Evolutionary conservation across 257 asterid genomes (phyloP), one percentile per base, ranked within the genome.

Genomic region (Nicotiana undulata): DNA sequence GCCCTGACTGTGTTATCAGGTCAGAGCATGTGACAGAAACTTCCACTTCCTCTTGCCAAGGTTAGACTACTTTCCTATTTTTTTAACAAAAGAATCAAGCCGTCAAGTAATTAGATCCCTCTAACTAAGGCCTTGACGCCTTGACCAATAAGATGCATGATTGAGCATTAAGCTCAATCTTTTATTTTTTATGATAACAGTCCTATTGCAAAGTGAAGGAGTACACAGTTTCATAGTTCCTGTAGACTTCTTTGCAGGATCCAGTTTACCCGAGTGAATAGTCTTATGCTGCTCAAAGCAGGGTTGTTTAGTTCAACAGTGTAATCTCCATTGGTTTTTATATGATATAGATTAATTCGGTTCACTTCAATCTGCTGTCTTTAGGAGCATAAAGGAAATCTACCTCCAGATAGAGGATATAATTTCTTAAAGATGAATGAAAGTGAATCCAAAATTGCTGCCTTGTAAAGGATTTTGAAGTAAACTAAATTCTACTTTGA

Each of bases 11-110:
- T 58, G 63, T 46, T 77, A 83, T 82, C 79, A 82, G 79, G 68
- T 80, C 87, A 79, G 87, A 81, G 66, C 81, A 84, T 79, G 79
- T 81, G 37, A 82, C 82, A 3, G 80, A 77, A 22, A 81, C 81
- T 77, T 76, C 84, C 76, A 59, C 66, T 44, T 82, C 88, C 76
- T 37, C 78, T 49, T 77, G 10, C 58, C 82, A 81, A 77, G 84
- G 85, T 82, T 18, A 44, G 79, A 24, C 17, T 46, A 46, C 9
- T 72, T 24, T 46, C 11, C 11, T 18, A 0, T 8, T 24, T 72
- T 13, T 12, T 18, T 24, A 46, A 8, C 24, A 15, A 3, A 24
- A 13, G 0, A n/a, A 46, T 72, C 12, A 11, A 72, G 78, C 40
- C 46, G 11, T 72, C 40, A 72, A 70, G 37, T 32, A 32, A 44